Percentiles rank a stretch among this genome's conserved stretches.
These are phyloP conservation scores for Pyracantha coccinea DNA, from an alignment of 331 rosid species.

Conservation along the genomic window DNA sequence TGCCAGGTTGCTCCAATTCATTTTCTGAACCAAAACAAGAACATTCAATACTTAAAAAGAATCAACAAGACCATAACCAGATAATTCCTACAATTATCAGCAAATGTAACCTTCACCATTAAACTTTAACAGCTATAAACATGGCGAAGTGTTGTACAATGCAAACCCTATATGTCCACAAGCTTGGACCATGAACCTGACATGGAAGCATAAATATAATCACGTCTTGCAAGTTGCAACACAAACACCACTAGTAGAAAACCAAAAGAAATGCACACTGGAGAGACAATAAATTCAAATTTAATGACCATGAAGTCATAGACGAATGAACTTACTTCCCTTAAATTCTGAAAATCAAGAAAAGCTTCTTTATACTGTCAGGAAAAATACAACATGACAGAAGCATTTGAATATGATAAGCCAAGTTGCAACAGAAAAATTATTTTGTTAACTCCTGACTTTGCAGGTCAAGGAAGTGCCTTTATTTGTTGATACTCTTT, in stretches of 20 bases:
- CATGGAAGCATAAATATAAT: neutral
- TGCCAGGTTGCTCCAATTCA: slow-evolving; percentile 78
- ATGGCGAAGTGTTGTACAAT: neutral
- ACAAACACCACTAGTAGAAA: neutral
- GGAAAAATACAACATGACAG: neutral
- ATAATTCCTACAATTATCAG: neutral
- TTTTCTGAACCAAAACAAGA: slow-evolving; percentile 44
- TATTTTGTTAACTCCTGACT: neutral
- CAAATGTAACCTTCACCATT: neutral
- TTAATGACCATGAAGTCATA: neutral
- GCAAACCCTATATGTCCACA: neutral
- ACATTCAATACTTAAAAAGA: neutral
- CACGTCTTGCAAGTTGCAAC: neutral
- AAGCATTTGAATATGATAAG: neutral
- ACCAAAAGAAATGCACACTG: neutral
- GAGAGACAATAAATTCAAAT: neutral
- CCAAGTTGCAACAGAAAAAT: neutral
- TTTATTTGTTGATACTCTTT: neutral
- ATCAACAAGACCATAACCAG: neutral
- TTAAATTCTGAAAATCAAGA: neutral
- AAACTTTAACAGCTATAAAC: neutral
- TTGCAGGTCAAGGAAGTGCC: neutral
- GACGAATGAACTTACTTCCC: neutral
- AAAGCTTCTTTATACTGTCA: neutral
- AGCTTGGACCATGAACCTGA: neutral